phyloP scores from a whole-genome alignment of 2,329 filamentous ascomycete species.

The Aquanectria penicillioides region DNA sequence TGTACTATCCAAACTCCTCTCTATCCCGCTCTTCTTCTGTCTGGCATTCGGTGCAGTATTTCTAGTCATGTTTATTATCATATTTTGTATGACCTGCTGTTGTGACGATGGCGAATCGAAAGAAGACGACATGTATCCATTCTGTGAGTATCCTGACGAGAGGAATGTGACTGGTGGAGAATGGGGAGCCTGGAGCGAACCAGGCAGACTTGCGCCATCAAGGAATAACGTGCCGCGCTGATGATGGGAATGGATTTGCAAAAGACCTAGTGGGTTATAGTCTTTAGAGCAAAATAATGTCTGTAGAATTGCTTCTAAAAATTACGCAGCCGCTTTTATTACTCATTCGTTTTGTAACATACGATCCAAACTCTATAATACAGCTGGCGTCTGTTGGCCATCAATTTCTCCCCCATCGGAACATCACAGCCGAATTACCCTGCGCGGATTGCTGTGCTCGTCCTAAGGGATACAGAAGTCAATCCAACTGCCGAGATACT shows the following conservation, averaged over 20 bases:
- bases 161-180: too few species aligned
- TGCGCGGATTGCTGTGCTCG: background rate
- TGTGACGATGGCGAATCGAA: background rate
- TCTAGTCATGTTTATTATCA: constrained; percentile 12
- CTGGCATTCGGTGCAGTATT: too few species aligned
- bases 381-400: background rate
- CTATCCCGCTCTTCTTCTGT: constrained; percentile 19
- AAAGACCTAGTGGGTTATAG: too few species aligned
- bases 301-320: constrained; percentile 1
- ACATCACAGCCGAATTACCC: background rate
- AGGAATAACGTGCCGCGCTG: background rate
- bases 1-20: constrained; percentile 27
- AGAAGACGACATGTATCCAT: constrained; percentile 3
- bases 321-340: constrained; percentile 16
- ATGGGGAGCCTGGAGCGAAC: too few species aligned
- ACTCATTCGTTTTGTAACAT: background rate
- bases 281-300: too few species aligned
- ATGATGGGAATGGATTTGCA: background rate
- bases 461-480: constrained; percentile 76
- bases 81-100: constrained; percentile 7
- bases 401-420: background rate
- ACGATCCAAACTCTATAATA: background rate
- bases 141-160: constrained; percentile 15
- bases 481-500: constrained; percentile 91
- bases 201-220: background rate